phyloP scores from a whole-genome alignment of 345 rosid genomes.

The Sonneratia caseolaris region DNA sequence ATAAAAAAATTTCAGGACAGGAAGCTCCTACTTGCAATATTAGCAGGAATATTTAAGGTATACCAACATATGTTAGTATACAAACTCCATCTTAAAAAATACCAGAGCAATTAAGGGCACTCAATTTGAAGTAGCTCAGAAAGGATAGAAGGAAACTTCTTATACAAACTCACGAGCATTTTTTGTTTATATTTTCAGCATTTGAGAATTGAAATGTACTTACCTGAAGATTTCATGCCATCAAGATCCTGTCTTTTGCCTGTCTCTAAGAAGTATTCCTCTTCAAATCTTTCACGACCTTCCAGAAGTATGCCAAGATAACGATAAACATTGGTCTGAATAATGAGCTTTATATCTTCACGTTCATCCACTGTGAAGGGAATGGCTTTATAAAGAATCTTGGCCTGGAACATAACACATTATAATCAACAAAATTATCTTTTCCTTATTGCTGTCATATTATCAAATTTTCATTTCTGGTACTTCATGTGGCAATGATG shows the following conservation, averaged over 20 bases:
- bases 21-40: too few species aligned
- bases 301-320: constrained; percentile 95
- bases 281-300: constrained; percentile 94
- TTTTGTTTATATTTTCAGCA: not conserved
- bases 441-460: not conserved
- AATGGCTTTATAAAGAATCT: constrained; percentile 73
- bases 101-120: too few species aligned
- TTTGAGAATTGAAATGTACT: not conserved
- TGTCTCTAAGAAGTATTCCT: constrained; percentile 52
- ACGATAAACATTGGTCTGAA: constrained; percentile 82
- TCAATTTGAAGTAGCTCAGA: not conserved
- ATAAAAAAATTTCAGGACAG: too few species aligned
- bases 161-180: not conserved
- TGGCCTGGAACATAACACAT: constrained; percentile 53
- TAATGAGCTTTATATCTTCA: constrained; percentile 64
- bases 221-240: constrained; percentile 29
- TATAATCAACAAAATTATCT: not conserved
- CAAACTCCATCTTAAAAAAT: too few species aligned
- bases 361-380: constrained; percentile 86
- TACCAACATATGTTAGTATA: too few species aligned
- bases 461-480: too few species aligned
- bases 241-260: constrained; percentile 18
- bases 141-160: not conserved
- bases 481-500: not conserved
- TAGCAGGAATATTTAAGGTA: too few species aligned